Conservation (phyloP, 768 basidiomycete species). For the Cubamyces sp. region DNA sequence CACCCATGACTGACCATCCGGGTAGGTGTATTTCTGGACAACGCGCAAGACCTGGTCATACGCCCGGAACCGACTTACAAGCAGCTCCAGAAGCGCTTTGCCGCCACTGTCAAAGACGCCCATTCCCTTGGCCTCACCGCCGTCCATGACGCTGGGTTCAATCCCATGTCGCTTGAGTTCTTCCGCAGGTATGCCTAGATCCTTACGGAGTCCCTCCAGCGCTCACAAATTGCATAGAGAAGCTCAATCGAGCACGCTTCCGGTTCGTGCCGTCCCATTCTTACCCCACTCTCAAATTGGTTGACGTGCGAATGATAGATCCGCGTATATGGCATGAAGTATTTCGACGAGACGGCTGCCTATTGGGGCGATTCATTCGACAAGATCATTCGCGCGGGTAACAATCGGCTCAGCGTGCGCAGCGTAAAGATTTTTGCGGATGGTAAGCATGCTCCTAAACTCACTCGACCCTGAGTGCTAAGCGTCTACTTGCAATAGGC, state of each 20-base stretch:
- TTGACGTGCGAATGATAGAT: slow-evolving; percentile 45
- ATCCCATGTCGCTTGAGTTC: slow-evolving; percentile 71
- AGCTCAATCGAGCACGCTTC: slow-evolving; percentile 16
- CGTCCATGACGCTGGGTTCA: slow-evolving; percentile 84
- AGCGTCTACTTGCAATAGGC: slow-evolving; percentile 45
- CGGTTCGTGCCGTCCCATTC: slow-evolving; percentile 13
- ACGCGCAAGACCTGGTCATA: slow-evolving; percentile 77
- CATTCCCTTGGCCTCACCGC: slow-evolving; percentile 75
- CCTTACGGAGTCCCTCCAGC: not conserved
- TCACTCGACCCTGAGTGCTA: not conserved
- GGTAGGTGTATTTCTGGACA: slow-evolving; percentile 79
- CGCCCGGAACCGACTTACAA: slow-evolving; percentile 66
- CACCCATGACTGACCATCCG: not conserved
- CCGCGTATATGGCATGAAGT: slow-evolving; percentile 78
- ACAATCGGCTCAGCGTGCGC: slow-evolving; percentile 68
- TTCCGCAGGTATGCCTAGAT: slow-evolving; percentile 57
- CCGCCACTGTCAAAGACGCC: slow-evolving; percentile 66
- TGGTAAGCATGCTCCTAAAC: slow-evolving; percentile 43
- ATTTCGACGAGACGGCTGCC: slow-evolving; percentile 62
- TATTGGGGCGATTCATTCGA: slow-evolving; percentile 76
- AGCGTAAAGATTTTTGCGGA: slow-evolving; percentile 83
- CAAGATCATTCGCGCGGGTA: slow-evolving; percentile 58
- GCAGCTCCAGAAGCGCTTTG: slow-evolving; percentile 64
- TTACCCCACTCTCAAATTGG: not conserved
- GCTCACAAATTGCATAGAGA: slow-evolving; percentile 13